Conservation (phyloP, 805 yeast genomes). For the Candida vaughaniae region DNA sequence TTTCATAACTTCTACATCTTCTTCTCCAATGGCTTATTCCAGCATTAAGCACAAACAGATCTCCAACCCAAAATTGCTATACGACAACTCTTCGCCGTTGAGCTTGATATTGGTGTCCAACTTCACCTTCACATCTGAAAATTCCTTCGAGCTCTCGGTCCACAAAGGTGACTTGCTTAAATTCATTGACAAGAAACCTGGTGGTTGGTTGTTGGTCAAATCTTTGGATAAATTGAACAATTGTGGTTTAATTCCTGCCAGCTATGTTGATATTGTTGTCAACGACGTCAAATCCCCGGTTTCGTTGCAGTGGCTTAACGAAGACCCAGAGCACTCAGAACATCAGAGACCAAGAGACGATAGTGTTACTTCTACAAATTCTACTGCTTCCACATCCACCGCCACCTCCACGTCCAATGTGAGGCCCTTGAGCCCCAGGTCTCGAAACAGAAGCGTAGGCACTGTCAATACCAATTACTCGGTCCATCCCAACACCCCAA, state of each 20-base stretch:
- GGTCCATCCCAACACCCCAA: not conserved
- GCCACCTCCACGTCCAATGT: not conserved
- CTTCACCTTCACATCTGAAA: slow-evolving; percentile 45
- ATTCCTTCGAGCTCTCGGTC: slow-evolving; percentile 43
- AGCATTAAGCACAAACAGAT: slow-evolving; percentile 2
- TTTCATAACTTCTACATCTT: too few relatives aligned
- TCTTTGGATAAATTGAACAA: slow-evolving; percentile 45
- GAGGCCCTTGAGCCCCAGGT: not conserved
- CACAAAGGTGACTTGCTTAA: slow-evolving; percentile 53
- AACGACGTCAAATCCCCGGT: slow-evolving; percentile 40
- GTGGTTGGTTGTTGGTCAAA: slow-evolving; percentile 59
- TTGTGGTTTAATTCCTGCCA: slow-evolving; percentile 54
- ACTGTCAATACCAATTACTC: not conserved
- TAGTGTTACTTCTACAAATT: not conserved
- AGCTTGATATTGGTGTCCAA: slow-evolving; percentile 47
- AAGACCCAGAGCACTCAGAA: not conserved
- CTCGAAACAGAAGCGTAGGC: not conserved
- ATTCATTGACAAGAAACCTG: slow-evolving; percentile 44
- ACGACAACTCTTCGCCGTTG: slow-evolving; percentile 8
- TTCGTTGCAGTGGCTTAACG: slow-evolving; percentile 32
- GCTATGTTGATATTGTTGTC: slow-evolving; percentile 47
- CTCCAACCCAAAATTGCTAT: not conserved
- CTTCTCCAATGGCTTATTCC: too few relatives aligned
- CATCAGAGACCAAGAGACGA: not conserved
- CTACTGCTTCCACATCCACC: not conserved